Conservation (phyloP, 129 eudicot genomes). For the Flaveria robusta region DNA sequence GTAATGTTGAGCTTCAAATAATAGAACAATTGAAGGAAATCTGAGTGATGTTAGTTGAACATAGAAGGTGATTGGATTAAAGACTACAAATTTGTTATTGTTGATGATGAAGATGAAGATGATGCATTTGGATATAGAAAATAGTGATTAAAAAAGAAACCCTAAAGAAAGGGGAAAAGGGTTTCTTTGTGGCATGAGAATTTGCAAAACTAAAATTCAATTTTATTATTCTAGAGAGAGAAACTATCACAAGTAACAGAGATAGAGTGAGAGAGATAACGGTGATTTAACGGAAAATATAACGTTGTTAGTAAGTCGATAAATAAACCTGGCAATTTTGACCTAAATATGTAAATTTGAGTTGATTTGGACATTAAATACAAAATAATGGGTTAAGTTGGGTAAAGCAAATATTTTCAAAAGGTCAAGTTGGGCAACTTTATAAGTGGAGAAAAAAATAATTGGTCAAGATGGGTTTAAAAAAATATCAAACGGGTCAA, state of each 20-base stretch:
- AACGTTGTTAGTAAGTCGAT: neutral
- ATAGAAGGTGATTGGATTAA: conserved; percentile 20
- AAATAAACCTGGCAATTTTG: too few species aligned
- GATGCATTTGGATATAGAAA: conserved; percentile 24
- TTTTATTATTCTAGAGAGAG: conserved; percentile 30
- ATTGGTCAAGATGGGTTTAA: too few species aligned
- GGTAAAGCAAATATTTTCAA: too few species aligned
- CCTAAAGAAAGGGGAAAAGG: conserved; percentile 37
- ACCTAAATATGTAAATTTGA: too few species aligned
- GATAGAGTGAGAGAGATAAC: conserved; percentile 22
- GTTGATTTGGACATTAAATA: too few species aligned
- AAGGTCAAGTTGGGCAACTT: too few species aligned
- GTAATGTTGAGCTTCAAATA: conserved; percentile 20
- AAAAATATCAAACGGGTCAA: too few species aligned
- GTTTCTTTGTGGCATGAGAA: conserved; percentile 31
- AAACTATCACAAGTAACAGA: conserved; percentile 6
- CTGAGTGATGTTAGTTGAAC: conserved; percentile 1
- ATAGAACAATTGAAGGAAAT: conserved; percentile 11
- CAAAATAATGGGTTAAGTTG: too few species aligned
- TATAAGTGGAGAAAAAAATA: too few species aligned
- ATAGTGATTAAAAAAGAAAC: conserved; percentile 33
- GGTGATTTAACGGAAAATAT: conserved; percentile 30
- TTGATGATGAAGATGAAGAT: conserved; percentile 11
- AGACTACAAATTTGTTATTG: conserved; percentile 10
- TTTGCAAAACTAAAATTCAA: conserved; percentile 27